phyloP scores from a whole-genome alignment of 2,329 filamentous ascomycete genomes.

The Bipolaris victoriae region DNA sequence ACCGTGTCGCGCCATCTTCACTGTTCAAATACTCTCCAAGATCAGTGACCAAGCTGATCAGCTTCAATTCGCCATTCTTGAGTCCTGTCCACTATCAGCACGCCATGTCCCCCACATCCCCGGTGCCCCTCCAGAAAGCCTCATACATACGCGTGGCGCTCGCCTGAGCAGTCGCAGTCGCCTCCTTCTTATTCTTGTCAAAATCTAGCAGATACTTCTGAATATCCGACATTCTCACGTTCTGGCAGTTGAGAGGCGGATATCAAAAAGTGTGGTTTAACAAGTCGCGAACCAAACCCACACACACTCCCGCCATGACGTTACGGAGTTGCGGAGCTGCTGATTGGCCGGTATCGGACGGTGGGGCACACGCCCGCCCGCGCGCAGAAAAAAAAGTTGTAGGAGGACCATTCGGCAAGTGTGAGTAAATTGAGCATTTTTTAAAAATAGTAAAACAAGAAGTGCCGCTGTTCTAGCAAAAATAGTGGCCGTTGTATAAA shows the following conservation, averaged over 20 bases:
- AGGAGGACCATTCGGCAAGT: slow-evolving; percentile 6
- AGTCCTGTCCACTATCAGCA: slow-evolving; percentile 55
- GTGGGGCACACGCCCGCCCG: slow-evolving; percentile 19
- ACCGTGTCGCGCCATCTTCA: slow-evolving; percentile 64
- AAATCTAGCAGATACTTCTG: slow-evolving; percentile 59
- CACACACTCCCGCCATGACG: slow-evolving; percentile 23
- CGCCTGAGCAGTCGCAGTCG: slow-evolving; percentile 50
- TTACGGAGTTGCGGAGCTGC: slow-evolving; percentile 22
- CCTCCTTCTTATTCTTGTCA: slow-evolving; percentile 56
- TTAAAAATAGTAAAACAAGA: neutral
- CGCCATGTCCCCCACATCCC: slow-evolving; percentile 18
- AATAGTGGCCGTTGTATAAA: too few species aligned
- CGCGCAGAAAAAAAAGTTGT: slow-evolving; percentile 18
- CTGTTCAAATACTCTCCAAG: slow-evolving; percentile 71
- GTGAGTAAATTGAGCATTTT: slow-evolving; percentile 1
- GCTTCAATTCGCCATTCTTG: slow-evolving; percentile 64
- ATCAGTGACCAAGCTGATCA: slow-evolving; percentile 67
- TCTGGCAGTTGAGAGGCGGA: slow-evolving; percentile 9
- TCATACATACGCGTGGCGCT: slow-evolving; percentile 50
- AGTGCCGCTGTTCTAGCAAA: too few species aligned
- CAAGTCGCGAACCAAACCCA: neutral
- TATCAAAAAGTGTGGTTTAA: slow-evolving; percentile 8
- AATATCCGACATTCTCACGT: slow-evolving; percentile 57
- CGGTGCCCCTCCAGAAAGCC: slow-evolving; percentile 1
- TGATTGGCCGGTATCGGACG: slow-evolving; percentile 31